These are phyloP conservation scores for Lentithecium fluviatile DNA, from an alignment of 495 filamentous ascomycete species.

Conservation along the genomic window DNA sequence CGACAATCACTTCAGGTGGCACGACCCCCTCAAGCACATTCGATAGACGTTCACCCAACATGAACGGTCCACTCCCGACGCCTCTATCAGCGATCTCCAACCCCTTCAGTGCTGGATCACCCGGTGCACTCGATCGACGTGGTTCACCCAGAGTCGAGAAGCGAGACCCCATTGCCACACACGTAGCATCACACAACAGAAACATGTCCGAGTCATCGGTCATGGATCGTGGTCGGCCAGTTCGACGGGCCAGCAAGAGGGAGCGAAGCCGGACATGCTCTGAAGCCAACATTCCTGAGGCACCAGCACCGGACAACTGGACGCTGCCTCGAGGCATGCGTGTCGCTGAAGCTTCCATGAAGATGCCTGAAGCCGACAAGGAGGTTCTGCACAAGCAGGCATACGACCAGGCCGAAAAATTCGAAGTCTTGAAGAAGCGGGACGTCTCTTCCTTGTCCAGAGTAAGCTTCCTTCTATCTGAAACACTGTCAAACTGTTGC, in stretches of 20 bases:
- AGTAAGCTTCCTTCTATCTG: constrained; percentile 43
- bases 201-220: constrained; percentile 60
- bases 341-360: constrained; percentile 51
- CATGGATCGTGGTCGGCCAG: constrained; percentile 59
- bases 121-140: constrained; percentile 25
- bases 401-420: constrained; percentile 60
- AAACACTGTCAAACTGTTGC: background rate
- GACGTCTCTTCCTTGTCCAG: constrained; percentile 66
- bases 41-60: constrained; percentile 31
- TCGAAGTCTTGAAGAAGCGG: constrained; percentile 64
- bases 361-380: constrained; percentile 53
- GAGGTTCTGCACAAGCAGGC: constrained; percentile 60
- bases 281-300: constrained; percentile 38
- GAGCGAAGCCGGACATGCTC: constrained; percentile 33
- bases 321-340: constrained; percentile 59
- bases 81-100: constrained; percentile 27
- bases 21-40: constrained; percentile 24
- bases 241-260: constrained; percentile 46
- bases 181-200: constrained; percentile 44
- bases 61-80: constrained; percentile 14
- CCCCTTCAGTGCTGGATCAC: constrained; percentile 27
- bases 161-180: constrained; percentile 19
- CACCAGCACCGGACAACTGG: constrained; percentile 35
- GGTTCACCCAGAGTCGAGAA: constrained; percentile 31
- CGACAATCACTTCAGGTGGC: constrained; percentile 26